Base-by-base conservation (phyloP, 768 basidiomycete species). In the Mycena indigotica region DNA sequence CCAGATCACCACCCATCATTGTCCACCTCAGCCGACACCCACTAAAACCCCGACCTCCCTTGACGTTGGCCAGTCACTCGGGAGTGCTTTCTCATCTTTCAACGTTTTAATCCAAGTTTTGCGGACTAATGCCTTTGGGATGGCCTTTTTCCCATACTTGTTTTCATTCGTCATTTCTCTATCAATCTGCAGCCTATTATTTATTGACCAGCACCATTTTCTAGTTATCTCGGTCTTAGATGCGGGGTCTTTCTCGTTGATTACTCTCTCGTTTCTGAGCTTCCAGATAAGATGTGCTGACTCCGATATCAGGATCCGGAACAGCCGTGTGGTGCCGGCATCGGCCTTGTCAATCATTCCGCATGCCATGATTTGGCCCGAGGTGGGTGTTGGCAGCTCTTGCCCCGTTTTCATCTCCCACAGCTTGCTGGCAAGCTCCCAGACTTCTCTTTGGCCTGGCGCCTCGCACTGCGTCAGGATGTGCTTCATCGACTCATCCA, bases 401-500 rank as follows among this genome's bases (percentile, higher is more conserved):
- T 49, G 28, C 3, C 44, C 35, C 0, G 50, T 51, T 3, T 61
- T 52, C 2, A 17, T 24, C 0, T 26, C n/a, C 68, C 67, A 70
- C 1, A 70, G 21, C 23, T 61, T 29, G 41, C 56, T 45, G 0
- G 58, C 62, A 1, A 63, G 32, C 17, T 55, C 23, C 72, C 72
- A 74, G 4, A 70, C 44, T 26, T 21, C 21, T 29, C 52, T 49
- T 48, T 70, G 70, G 0, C 67, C 68, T 1, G 61, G 54, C 0
- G 50, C 58, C 46, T 29, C 29, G 48, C 73, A 75, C 23, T 71
- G 53, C 0, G 51, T 57, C 1, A 74, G 62, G 5, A 73, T 72
- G 44, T 75, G 73, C 8, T 67, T 64, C 57, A 75, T 63, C 6
- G 66, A 35, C 46, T 74, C 74, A 13, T 13, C 54, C n/a, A n/a